phyloP scores from a whole-genome alignment of 176 grass and related monocot species.

The Triticum dicoccoides region DNA sequence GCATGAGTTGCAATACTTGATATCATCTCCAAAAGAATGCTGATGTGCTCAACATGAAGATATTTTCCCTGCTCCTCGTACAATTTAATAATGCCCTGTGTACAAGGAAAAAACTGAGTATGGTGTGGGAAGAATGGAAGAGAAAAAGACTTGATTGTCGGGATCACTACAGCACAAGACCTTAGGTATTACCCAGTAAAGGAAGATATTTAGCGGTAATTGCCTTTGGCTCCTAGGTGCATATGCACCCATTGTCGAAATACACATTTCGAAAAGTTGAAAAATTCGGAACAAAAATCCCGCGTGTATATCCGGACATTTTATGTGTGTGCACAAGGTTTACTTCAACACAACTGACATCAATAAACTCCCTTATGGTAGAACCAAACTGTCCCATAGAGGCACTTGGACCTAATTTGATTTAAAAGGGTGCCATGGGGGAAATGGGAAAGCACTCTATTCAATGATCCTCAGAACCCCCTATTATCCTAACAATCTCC shows the following conservation, averaged over 20 bases:
- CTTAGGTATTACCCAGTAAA: not conserved
- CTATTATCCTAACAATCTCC: not conserved
- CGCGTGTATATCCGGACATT: too few species aligned
- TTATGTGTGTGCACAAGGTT: too few species aligned
- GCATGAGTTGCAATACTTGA: constrained; percentile 73
- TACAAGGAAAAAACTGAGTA: constrained; percentile 26
- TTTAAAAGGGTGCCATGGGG: not conserved
- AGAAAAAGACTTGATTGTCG: not conserved
- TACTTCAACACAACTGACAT: not conserved
- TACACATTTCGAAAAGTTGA: too few species aligned
- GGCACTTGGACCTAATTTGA: not conserved
- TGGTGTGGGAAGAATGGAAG: not conserved
- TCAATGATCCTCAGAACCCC: not conserved
- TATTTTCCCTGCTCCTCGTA: constrained; percentile 58
- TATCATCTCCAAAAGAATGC: constrained; percentile 76
- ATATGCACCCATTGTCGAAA: too few species aligned
- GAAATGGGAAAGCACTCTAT: not conserved
- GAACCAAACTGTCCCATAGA: not conserved
- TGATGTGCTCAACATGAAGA: constrained; percentile 54
- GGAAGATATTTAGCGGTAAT: not conserved
- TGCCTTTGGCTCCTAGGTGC: too few species aligned
- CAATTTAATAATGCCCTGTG: constrained; percentile 65
- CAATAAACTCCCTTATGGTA: not conserved
- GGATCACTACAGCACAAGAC: not conserved
- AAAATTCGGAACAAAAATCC: too few species aligned